Conservation (phyloP, 2,329 filamentous ascomycete genomes). For the Immersiporthe knoxdaviesiana region DNA sequence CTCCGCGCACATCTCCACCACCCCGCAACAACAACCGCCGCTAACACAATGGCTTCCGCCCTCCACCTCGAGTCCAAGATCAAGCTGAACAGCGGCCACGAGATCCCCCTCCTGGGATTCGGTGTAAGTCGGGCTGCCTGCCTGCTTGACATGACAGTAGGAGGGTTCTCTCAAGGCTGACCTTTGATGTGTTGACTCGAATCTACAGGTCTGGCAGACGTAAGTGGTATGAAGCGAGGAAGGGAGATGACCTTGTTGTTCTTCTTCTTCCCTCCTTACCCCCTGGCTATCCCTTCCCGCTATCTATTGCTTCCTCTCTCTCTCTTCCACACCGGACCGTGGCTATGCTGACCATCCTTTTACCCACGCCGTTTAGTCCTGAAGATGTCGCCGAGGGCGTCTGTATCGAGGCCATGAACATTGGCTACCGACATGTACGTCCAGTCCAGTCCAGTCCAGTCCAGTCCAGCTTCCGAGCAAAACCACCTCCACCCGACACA, state of each 20-base stretch:
- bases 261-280: neutral
- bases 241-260: too few relatives aligned
- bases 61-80: constrained; percentile 51
- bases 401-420: constrained; percentile 50
- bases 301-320: neutral
- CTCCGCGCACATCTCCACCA: neutral
- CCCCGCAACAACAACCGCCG: neutral
- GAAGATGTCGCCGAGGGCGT: constrained; percentile 43
- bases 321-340: neutral
- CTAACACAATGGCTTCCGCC: constrained; percentile 47
- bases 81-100: constrained; percentile 59
- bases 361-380: constrained; percentile 36
- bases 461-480: neutral
- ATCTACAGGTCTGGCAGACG: constrained; percentile 55
- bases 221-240: constrained; percentile 37
- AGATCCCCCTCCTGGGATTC: constrained; percentile 56
- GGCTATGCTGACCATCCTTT: neutral
- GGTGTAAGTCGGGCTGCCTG: constrained; percentile 50
- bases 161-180: constrained; percentile 8
- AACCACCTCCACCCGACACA: neutral
- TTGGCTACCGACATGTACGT: constrained; percentile 58
- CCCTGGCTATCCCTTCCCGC: too few relatives aligned
- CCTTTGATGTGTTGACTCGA: constrained; percentile 13
- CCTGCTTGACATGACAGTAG: too few relatives aligned
- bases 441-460: neutral